phyloP scores from a whole-genome alignment of 2,329 filamentous ascomycete genomes.

The Chrysoporthe puriensis region DNA sequence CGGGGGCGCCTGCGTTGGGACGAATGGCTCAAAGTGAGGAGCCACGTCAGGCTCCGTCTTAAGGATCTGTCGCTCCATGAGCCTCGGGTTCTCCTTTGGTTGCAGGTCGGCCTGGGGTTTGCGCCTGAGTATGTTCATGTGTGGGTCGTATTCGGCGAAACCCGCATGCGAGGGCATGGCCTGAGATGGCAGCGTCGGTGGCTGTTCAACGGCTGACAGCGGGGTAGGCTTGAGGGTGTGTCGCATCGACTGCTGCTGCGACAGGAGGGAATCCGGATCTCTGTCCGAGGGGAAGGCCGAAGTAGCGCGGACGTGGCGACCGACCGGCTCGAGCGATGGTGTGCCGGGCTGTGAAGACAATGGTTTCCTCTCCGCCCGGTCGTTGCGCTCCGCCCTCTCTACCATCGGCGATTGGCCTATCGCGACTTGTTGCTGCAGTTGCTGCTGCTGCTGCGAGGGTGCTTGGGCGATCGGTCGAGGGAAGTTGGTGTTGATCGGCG shows the following conservation, averaged over 20 bases:
- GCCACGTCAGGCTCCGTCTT: conserved; percentile 56
- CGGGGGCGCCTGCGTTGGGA: conserved; percentile 42
- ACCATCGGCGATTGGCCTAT: conserved; percentile 30
- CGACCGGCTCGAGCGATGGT: conserved; percentile 19
- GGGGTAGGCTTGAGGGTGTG: conserved; percentile 46
- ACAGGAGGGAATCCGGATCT: conserved; percentile 24
- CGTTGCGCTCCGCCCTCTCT: conserved; percentile 22
- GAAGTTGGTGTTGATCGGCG: conserved; percentile 36
- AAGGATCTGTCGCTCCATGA: conserved; percentile 38
- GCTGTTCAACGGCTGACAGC: conserved; percentile 32
- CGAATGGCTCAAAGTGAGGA: conserved; percentile 52
- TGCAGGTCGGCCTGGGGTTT: conserved; percentile 36
- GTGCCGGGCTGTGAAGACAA: conserved; percentile 25
- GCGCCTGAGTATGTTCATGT: conserved; percentile 31
- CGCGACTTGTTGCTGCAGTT: conserved; percentile 34
- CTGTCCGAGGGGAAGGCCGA: conserved; percentile 25
- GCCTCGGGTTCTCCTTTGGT: conserved; percentile 35
- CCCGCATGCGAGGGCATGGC: conserved; percentile 37
- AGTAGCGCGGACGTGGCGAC: conserved; percentile 22
- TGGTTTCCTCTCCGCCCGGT: conserved; percentile 24
- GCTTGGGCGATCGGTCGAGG: conserved; percentile 40
- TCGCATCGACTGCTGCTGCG: conserved; percentile 41
- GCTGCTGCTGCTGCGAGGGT: conserved; percentile 33
- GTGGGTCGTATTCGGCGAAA: conserved; percentile 25
- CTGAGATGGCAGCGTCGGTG: conserved; percentile 37